Evolutionary conservation across 75 land plant species (phyloP), one percentile per base, ranked within the genome.

Genomic region (Larix kaempferi): DNA sequence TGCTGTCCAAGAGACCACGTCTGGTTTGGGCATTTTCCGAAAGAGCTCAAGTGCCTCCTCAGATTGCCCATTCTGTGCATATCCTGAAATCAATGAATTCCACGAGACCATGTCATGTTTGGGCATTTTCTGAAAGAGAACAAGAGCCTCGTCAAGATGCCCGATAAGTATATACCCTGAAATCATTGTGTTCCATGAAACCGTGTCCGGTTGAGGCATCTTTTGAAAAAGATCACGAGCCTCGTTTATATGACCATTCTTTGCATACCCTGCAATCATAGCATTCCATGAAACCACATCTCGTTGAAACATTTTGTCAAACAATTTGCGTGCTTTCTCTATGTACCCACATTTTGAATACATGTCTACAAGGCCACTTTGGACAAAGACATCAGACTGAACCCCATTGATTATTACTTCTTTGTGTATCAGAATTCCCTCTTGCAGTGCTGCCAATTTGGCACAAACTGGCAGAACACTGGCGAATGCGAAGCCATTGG

Each of bases 201-300:
- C 35, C 12, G 54, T 49, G 54, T 49, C 54, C 12, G 12, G 54
- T 0, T 49, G 12, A 8, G 54, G 86, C 77, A 93, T 89, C 62
- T 81, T 80, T 11, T 39, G 49, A 79, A 89, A 91, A 12, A 89
- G 11, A 75, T 86, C 87, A 77, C 86, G 62, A 21, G 93, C 91
- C 17, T 85, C 85, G 44, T 88, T 84, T 16, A 80, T 80, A 37
- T 77, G 76, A 4, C 85, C 93, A 74, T 84, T 82, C 39, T 81
- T 78, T 27, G 88, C 88, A 80, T 81, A 76, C 29, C 85, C 81
- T 25, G 80, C 79, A 49, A 93, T 87, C 89, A 93, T 86, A 11
- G 81, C 83, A 73, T 87, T 87, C 93, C 95, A 93, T 21, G 91
- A 78, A 21, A 91, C 86, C 59, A 87, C 69, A 59, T 87, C 82